Evolutionary conservation across 306 rosid species (phyloP), one percentile per base, ranked within the genome.

Genomic region (Bauhinia variegata): DNA sequence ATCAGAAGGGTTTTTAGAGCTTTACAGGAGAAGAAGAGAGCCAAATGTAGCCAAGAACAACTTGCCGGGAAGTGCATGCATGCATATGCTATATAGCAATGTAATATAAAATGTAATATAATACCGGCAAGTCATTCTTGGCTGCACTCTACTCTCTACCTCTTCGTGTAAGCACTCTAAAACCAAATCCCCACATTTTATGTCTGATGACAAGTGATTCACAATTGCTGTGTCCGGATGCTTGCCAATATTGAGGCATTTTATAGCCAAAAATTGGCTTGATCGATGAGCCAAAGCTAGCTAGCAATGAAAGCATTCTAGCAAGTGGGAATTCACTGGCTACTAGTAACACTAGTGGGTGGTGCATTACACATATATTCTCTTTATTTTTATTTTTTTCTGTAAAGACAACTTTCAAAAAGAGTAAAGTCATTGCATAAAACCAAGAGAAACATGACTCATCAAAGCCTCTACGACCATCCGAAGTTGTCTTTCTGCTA

Each of bases 111-210:
- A n/a, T n/a, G n/a, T n/a, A n/a, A n/a, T n/a, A n/a, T n/a, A n/a
- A 58, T 3, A 57, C 68, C 79, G 83, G 77, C 88, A 77, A 84
- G 79, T 80, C 88, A 84, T 84, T 74, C 85, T 80, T 84, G 83
- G 83, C 88, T 80, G 60, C 64, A 77, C 67, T 41, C 41, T 12
- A 36, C 85, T 63, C 69, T 28, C 58, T 58, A 0, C 67, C 50
- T 6, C 76, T 60, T 53, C 82, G 15, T 41, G 85, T 36, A 57
- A 76, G 39, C 41, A 23, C 73, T 65, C 73, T 15, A 42, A 63
- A 76, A 70, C 73, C 72, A 4, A 64, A 16, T n/a, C 16, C 54
- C 11, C 44, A 46, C 17, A 15, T 50, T 49, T 61, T 60, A 0
- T 38, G 46, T 4, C 15, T 38, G 54, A 23, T 23, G 28, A 23